phyloP scores from a whole-genome alignment of 2,329 filamentous ascomycete species.

The Whalleya microplaca region DNA sequence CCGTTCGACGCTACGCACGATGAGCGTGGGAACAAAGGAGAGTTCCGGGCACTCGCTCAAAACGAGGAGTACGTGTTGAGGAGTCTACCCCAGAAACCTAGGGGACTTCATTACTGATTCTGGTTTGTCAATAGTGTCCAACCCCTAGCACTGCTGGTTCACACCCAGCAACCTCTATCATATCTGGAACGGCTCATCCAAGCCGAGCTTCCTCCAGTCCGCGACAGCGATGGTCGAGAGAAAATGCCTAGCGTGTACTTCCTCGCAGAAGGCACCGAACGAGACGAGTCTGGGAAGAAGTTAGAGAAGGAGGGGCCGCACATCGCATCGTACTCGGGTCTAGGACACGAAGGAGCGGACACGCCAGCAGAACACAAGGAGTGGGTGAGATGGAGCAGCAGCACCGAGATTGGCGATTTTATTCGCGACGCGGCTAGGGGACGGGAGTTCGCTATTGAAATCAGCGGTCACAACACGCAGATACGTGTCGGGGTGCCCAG shows the following conservation, averaged over 20 bases:
- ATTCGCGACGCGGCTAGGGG: constrained; percentile 86
- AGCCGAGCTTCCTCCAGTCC: constrained; percentile 76
- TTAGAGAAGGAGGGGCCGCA: constrained; percentile 41
- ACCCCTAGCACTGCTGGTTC: constrained; percentile 81
- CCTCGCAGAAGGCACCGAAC: constrained; percentile 74
- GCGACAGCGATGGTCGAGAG: constrained; percentile 64
- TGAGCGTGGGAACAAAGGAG: constrained; percentile 47
- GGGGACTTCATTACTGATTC: too few species aligned
- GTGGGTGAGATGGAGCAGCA: constrained; percentile 86
- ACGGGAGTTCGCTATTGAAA: constrained; percentile 81
- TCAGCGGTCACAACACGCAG: constrained; percentile 68
- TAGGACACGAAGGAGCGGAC: constrained; percentile 62
- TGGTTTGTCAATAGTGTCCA: constrained; percentile 55
- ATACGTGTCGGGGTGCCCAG: constrained; percentile 82
- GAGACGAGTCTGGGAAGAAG: constrained; percentile 53
- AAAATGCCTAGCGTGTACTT: constrained; percentile 78
- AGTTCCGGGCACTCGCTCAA: constrained; percentile 45
- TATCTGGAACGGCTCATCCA: constrained; percentile 90
- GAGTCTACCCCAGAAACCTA: too few species aligned
- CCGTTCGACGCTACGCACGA: constrained; percentile 57
- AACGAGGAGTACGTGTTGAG: constrained; percentile 53
- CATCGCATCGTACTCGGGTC: constrained; percentile 72
- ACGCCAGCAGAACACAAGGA: constrained; percentile 52
- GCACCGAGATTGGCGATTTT: constrained; percentile 91
- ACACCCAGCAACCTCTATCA: constrained; percentile 88